Base-by-base conservation (phyloP, 805 yeast genomes). In the Monosporozyma siamensis region DNA sequence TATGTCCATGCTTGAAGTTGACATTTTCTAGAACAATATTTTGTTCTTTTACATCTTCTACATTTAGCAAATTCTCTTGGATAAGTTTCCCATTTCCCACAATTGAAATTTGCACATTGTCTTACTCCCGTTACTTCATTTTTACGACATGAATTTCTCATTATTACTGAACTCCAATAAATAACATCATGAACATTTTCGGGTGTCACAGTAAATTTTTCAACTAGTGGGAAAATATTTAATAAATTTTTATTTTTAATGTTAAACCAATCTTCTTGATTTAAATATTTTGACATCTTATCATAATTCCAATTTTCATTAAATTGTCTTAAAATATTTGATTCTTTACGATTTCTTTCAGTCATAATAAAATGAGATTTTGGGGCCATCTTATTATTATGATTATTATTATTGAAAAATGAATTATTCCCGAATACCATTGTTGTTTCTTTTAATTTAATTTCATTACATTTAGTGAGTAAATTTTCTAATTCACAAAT, bases 121-220 rank as follows among this genome's bases (percentile, higher is more conserved):
- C 97, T 73, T 24, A 90, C 82, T 1, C 97, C 96, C 14, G 82
- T 74, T 34, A 72, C 61, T 56, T 89, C 97, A 59, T 90, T 92
- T 55, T 89, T 80, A 44, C 97, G 75, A 59, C 96, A 90, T 1
- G 95, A 88, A 61, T 92, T 92, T 43, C 97, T 72, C 89, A 92
- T 92, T 31, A 89, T 87, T n/a, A 90, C 95, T 3, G 95, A 92
- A 2, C 97, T 86, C 98, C 98, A 90, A 63, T 89, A 88, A 51
- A 83, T 81, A 70, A 88, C 78, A 51, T 89, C 96, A 34, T 80
- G 75, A 3, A 86, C 77, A 50, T 82, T 76, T 38, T 70, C 65
- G 41, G 74, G 69, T 43, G 72, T 71, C 15, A 77, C 74, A 0
- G 97, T 90, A 59, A 86, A 90, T 60, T 84, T 80, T 61, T 90